Evolutionary conservation across 345 rosid genomes (phyloP).

Genomic region (Microthlaspi erraticum): DNA sequence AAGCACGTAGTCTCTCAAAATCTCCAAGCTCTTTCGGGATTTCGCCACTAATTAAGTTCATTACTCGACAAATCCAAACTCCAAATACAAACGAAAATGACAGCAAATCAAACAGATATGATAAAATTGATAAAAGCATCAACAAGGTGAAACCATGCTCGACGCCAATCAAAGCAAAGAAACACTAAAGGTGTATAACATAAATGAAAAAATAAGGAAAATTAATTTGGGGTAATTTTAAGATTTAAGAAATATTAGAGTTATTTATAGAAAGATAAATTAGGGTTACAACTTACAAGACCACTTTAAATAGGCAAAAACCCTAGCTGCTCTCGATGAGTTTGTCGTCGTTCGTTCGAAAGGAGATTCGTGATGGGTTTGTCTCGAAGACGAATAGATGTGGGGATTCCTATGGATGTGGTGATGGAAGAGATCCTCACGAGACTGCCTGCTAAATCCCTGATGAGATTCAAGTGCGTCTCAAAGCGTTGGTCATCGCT

Average conservation of each 20-base stretch:
- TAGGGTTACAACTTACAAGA: too few relatives aligned
- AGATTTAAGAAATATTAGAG: too few relatives aligned
- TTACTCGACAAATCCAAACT: conserved; percentile 50
- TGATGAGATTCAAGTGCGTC: conserved; percentile 6
- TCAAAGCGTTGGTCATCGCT: conserved; percentile 6
- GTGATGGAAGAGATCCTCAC: neutral
- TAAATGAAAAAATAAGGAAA: too few relatives aligned
- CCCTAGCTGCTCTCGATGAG: too few relatives aligned
- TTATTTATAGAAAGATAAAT: too few relatives aligned
- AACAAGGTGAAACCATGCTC: conserved; percentile 13
- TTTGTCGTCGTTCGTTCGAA: neutral
- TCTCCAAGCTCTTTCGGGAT: conserved; percentile 45
- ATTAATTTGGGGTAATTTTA: too few relatives aligned
- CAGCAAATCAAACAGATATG: neutral
- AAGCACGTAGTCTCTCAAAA: conserved; percentile 1
- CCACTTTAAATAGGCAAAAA: too few relatives aligned
- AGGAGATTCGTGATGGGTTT: too few relatives aligned
- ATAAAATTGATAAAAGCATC: conserved; percentile 5
- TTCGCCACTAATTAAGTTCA: conserved; percentile 36
- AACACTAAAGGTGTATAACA: too few relatives aligned
- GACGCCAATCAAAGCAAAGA: conserved; percentile 7
- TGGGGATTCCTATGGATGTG: neutral
- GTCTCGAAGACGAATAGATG: neutral
- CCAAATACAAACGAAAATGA: too few relatives aligned
- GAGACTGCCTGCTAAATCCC: neutral